Evolutionary conservation across 2,329 filamentous ascomycete genomes (phyloP).

Genomic region (Scedosporium aurantiacum): DNA sequence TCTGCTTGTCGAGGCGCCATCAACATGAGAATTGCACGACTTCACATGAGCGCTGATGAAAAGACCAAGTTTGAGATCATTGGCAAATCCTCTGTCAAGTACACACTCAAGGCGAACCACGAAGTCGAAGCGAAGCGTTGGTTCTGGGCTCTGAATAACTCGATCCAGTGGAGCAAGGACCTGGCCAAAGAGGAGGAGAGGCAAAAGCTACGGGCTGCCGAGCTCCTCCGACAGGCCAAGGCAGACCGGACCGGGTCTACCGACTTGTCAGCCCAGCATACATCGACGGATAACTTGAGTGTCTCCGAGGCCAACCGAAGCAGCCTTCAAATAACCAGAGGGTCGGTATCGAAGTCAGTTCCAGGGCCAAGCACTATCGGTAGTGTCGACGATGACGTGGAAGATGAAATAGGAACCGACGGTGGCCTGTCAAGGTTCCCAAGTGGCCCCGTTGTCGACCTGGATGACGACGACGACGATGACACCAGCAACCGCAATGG

Average conservation of each 20-base stretch:
- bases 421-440: slow-evolving; percentile 27
- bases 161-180: slow-evolving; percentile 96
- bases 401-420: slow-evolving; percentile 34
- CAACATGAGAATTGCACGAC: slow-evolving; percentile 91
- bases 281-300: slow-evolving; percentile 42
- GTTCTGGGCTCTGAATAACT: slow-evolving; percentile 99
- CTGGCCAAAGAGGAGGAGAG: slow-evolving; percentile 85
- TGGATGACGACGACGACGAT: slow-evolving; percentile 55
- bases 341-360: slow-evolving; percentile 14
- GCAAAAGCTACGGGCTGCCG: slow-evolving; percentile 62
- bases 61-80: slow-evolving; percentile 97
- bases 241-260: slow-evolving; percentile 54
- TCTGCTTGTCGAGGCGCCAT: slow-evolving; percentile 95
- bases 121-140: slow-evolving; percentile 96
- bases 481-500: slow-evolving; percentile 69
- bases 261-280: slow-evolving; percentile 33
- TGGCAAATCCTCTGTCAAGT: slow-evolving; percentile 97
- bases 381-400: slow-evolving; percentile 42
- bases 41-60: slow-evolving; percentile 94
- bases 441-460: slow-evolving; percentile 21
- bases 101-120: slow-evolving; percentile 94
- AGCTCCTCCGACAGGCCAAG: slow-evolving; percentile 68
- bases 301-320: slow-evolving; percentile 31
- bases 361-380: slow-evolving; percentile 32
- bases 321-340: slow-evolving; percentile 31